Conservation (phyloP, 2,329 filamentous ascomycete species). For the Cercospora canescens region DNA sequence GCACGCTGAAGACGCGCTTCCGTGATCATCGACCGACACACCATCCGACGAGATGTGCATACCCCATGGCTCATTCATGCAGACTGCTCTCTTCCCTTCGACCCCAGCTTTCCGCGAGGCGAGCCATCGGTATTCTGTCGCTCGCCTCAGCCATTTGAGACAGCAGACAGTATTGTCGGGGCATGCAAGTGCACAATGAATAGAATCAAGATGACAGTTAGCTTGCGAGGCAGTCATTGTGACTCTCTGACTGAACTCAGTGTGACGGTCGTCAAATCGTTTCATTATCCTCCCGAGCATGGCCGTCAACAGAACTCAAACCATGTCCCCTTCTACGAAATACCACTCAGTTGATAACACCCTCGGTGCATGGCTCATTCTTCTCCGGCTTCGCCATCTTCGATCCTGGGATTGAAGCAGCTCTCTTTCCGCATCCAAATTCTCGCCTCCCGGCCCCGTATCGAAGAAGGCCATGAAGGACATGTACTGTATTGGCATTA, state of each 20-base stretch:
- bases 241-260: too few species aligned
- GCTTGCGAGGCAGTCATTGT: too few species aligned
- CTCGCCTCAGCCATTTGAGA: too few species aligned
- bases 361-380: not conserved
- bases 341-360: not conserved
- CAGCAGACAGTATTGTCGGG: too few species aligned
- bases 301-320: not conserved
- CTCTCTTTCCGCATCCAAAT: not conserved
- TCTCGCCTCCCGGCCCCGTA: not conserved
- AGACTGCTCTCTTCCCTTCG: too few species aligned
- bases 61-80: too few species aligned
- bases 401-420: not conserved
- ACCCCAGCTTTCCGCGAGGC: too few species aligned
- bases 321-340: not conserved
- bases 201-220: too few species aligned
- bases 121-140: too few species aligned
- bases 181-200: too few species aligned
- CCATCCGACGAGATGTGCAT: too few species aligned
- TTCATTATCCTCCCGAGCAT: not conserved
- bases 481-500: not conserved
- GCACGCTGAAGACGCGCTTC: not conserved
- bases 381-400: not conserved
- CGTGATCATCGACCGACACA: not conserved
- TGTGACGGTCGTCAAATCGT: too few species aligned
- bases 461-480: slow-evolving; percentile 1